Base-by-base conservation (phyloP, 208 protist species). In the Wallacemonas sp. region DNA sequence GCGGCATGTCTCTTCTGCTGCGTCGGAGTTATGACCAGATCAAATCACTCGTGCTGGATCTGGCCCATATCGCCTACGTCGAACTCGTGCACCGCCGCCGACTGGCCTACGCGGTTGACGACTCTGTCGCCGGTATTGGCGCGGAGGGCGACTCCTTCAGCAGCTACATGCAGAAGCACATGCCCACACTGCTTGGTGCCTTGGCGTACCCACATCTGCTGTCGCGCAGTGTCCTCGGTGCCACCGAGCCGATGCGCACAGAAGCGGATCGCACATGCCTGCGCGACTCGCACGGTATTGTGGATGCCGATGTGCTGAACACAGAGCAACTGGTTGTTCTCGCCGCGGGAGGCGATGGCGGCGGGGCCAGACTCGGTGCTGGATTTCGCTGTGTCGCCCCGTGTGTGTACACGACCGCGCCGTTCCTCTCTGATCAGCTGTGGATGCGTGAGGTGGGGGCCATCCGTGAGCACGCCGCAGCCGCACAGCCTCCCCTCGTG, bases 1-100 rank as follows among this genome's bases (percentile, higher is more conserved):
- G 66, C 45, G 90, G 90, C n/a, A 59, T 94, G 44, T 88, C 83
- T 0, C 44, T 86, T 19, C 58, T 96, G 39, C 90, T 94, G 66
- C 80, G 82, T 33, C 80, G 75, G 21, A 81, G 86, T 15, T 96
- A 96, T 51, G 77, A 93, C 34, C 49, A 63, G 62, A 61, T 93
- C 30, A 92, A 91, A 66, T 86, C 81, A 5, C 44, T 88, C 21
- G 78, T 70, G 9, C 67, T 96, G 11, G 82, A 77, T 54, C 46
- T 96, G 12, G 58, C 93, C 38, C 84, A 91, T 60, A 78, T 93
- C 12, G 83, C 86, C 3, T 89, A 92, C 62, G 45, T 77, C 24
- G 90, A 96, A 60, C 77, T 96, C 30, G 79, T 73, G 34, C 86
- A 89, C 61, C 85, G 90, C 17, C 45, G 72, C 2, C 36, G 4